Evolutionary conservation across 2,329 filamentous ascomycete species (phyloP).

Genomic region (Cadophora malorum): DNA sequence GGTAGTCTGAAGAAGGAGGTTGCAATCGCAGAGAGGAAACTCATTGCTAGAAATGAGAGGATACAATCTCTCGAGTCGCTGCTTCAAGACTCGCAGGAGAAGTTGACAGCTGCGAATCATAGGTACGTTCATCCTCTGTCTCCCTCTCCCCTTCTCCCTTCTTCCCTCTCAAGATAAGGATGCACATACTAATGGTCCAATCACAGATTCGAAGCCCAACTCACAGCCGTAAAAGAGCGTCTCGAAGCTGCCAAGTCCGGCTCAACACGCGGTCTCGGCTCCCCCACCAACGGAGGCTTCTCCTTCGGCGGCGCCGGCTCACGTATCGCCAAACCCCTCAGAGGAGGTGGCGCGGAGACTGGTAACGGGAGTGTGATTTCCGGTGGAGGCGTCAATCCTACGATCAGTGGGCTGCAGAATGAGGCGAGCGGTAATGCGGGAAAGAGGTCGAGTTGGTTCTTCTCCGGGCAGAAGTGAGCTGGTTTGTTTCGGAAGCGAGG

Average conservation of each 20-base stretch:
- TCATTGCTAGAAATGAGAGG: constrained; percentile 95
- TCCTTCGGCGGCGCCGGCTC: constrained; percentile 71
- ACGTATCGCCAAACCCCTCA: constrained; percentile 72
- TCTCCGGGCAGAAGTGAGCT: constrained; percentile 45
- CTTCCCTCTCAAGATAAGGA: neutral
- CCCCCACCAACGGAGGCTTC: constrained; percentile 69
- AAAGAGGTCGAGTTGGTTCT: constrained; percentile 46
- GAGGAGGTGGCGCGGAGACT: constrained; percentile 62
- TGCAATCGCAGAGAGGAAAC: constrained; percentile 95
- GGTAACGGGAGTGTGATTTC: neutral
- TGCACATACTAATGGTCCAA: constrained; percentile 29
- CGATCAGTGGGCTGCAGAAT: constrained; percentile 64
- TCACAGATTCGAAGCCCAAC: constrained; percentile 95
- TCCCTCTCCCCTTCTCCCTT: constrained; percentile 3
- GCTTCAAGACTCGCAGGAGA: constrained; percentile 97
- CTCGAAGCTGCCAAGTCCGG: constrained; percentile 94
- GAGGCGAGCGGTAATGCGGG: constrained; percentile 47
- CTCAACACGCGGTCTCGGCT: constrained; percentile 82
- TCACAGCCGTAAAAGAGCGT: constrained; percentile 96
- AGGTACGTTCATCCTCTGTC: constrained; percentile 66
- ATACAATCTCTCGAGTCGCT: constrained; percentile 93
- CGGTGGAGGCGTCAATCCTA: constrained; percentile 52
- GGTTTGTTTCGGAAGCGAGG: neutral
- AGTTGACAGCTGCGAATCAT: constrained; percentile 95
- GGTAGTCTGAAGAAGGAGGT: constrained; percentile 98